Conservation (phyloP, 1,284 basidiomycete species). For the Naganishia sp. region DNA sequence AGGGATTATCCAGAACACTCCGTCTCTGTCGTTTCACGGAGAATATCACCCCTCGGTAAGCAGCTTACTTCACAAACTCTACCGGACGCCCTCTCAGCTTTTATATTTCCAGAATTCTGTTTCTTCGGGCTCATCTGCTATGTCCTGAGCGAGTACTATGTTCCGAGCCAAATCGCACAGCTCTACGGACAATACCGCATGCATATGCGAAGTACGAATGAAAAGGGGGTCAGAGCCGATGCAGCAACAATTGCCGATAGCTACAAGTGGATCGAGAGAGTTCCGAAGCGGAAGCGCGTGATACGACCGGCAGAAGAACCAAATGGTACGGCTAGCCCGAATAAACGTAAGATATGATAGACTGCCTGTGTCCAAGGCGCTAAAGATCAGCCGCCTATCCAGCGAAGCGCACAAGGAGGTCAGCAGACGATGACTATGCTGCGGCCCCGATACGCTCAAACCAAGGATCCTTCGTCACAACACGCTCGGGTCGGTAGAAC, state of each 20-base stretch:
- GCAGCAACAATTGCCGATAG: neutral
- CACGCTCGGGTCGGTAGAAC: conserved; percentile 1
- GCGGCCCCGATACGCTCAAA: conserved; percentile 2
- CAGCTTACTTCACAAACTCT: conserved; percentile 1
- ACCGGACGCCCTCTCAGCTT: neutral
- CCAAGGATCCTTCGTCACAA: neutral
- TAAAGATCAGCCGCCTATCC: neutral
- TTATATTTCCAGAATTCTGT: conserved; percentile 42
- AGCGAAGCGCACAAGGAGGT: conserved; percentile 7
- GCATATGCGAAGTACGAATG: conserved; percentile 9
- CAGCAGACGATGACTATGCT: conserved; percentile 2
- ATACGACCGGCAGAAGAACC: neutral
- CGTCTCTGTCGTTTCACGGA: conserved; percentile 37
- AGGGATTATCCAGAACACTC: conserved; percentile 38
- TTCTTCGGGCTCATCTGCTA: conserved; percentile 44
- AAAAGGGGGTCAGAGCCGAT: neutral
- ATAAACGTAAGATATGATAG: neutral
- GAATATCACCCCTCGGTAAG: conserved; percentile 49
- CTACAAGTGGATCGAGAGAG: conserved; percentile 23
- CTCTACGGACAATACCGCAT: conserved; percentile 12
- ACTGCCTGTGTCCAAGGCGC: neutral
- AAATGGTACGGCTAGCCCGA: neutral
- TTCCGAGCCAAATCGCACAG: conserved; percentile 38
- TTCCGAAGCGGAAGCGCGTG: conserved; percentile 15
- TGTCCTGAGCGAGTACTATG: conserved; percentile 39